Conservation (phyloP, 768 basidiomycete species). For the Pholiota microspora region DNA sequence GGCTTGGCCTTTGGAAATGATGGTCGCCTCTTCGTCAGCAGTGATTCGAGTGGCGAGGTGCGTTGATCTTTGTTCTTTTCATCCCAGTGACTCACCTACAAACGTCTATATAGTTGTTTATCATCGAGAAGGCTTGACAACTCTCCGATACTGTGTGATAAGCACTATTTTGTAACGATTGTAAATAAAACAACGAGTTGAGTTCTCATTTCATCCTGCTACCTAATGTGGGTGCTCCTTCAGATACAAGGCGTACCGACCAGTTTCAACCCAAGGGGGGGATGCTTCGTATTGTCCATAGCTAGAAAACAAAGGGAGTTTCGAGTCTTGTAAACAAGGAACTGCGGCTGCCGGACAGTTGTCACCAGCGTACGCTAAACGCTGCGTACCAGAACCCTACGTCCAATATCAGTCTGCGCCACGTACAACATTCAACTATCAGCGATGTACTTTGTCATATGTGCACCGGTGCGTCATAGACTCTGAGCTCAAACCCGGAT, state of each 20-base stretch:
- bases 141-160: not conserved
- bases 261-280: constrained; percentile 17
- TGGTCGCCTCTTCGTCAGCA: constrained; percentile 37
- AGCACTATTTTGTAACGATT: not conserved
- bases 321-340: not conserved
- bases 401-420: not conserved
- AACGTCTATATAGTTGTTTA: not conserved
- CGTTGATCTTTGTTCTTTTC: not conserved
- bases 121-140: not conserved
- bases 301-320: constrained; percentile 9
- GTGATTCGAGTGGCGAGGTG: constrained; percentile 43
- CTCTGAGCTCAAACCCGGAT: not conserved
- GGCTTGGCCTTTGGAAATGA: constrained; percentile 37
- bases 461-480: constrained; percentile 12
- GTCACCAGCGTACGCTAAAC: constrained; percentile 1
- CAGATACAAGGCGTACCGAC: constrained; percentile 12
- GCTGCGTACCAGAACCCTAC: constrained; percentile 9
- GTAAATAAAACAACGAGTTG: not conserved
- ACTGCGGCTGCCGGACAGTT: constrained; percentile 10
- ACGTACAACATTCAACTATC: not conserved
- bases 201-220: too few species aligned
- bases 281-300: constrained; percentile 12
- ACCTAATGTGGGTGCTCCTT: constrained; percentile 13
- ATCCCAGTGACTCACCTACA: not conserved
- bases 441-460: constrained; percentile 15